These are phyloP conservation scores for Amoeboradix gromovi DNA, from an alignment of 371 early-diverging fungal genomes.

Conservation along the genomic window DNA sequence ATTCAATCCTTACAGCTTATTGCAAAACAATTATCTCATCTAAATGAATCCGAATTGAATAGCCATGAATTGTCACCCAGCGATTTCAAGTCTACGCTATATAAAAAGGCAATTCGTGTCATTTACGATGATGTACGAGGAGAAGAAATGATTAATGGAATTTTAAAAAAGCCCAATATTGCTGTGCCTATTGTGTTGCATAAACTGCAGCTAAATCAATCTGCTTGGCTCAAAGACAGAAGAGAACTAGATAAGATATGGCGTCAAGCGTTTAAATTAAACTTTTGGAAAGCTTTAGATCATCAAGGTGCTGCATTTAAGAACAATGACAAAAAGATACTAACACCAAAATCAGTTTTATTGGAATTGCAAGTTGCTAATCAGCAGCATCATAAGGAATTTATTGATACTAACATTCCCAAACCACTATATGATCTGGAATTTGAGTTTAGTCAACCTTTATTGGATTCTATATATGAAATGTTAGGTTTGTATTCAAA, in stretches of 20 bases:
- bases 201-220: slow-evolving; percentile 86
- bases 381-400: slow-evolving; percentile 13
- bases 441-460: background rate
- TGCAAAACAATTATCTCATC: slow-evolving; percentile 14
- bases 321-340: slow-evolving; percentile 46
- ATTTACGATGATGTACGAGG: background rate
- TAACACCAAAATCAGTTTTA: slow-evolving; percentile 41
- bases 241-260: slow-evolving; percentile 78
- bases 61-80: background rate
- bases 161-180: slow-evolving; percentile 66
- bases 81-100: background rate
- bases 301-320: slow-evolving; percentile 70
- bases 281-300: slow-evolving; percentile 87
- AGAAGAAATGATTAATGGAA: slow-evolving; percentile 56
- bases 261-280: slow-evolving; percentile 70
- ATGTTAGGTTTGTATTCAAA: background rate
- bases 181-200: slow-evolving; percentile 84
- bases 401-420: background rate
- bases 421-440: background rate
- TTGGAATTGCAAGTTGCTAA: slow-evolving; percentile 51
- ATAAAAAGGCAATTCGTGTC: background rate
- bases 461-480: background rate
- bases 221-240: slow-evolving; percentile 64
- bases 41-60: slow-evolving; percentile 3
- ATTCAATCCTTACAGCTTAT: slow-evolving; percentile 74